Evolutionary conservation across 768 basidiomycete genomes (phyloP), one percentile per base, ranked within the genome.

Genomic region (Lepiota brunneoincarnata): DNA sequence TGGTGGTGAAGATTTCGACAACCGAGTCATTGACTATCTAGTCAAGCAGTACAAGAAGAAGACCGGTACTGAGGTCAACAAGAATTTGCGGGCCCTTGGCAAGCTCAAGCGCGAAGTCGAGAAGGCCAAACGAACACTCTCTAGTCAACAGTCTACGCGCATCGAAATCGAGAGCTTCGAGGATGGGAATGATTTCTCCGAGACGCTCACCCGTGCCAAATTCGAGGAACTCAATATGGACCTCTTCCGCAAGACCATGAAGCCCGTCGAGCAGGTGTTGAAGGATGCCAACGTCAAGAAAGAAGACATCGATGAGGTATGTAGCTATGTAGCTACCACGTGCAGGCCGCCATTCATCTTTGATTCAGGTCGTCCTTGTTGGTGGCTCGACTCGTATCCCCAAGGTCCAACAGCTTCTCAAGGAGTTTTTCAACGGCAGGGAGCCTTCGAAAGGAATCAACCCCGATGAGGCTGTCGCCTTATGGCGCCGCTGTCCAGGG

Each of bases 141-240:
- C 90, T 37, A 85, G 78, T 61, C 95, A 98, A 71, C 93, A 95
- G 75, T 85, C 81, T 64, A 91, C 90, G 39, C 86, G 87, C 58
- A 80, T 99, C 60, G 96, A 99, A 69, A 96, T 99, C 58, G 96
- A 99, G 74, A 83, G 84, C 24, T 98, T 98, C 73, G 94, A 95
- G 71, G 84, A 86, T 63, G 96, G 96, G 59, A 95, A 96, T 63
- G 96, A 99, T 78, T 93, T 98, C 66, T 91, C 93, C 31, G 96
- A 98, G 81, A 92, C 91, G 5, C 83, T 98, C 28, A 98, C 96
- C 49, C 86, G 96, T 51, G 96, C 96, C 77, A 98, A 97, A 75
- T 98, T 99, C 68, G 96, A 98, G 72, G 95, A 98, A 72, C 81
- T 98, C 61, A 97, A 96, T 84, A 89, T 97, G 78, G 96, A 99